Evolutionary conservation across 192 early-diverging fungal genomes (phyloP).

Genomic region (Coemansia sp.): DNA sequence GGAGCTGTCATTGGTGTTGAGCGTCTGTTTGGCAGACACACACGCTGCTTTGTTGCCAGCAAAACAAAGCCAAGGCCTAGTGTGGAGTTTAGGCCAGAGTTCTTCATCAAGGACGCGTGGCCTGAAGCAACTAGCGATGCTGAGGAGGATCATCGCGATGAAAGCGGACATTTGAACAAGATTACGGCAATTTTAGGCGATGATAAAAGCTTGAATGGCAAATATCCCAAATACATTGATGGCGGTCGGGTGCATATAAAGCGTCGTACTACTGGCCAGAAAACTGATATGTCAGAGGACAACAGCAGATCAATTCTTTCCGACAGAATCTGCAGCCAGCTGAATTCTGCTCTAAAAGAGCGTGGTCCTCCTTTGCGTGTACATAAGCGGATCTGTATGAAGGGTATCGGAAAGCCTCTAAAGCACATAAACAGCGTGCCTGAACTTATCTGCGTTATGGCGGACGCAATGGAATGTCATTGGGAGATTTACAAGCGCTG

Average conservation of each 20-base stretch:
- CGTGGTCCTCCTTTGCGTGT: background rate
- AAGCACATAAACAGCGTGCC: background rate
- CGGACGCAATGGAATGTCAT: slow-evolving; percentile 22
- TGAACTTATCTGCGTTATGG: slow-evolving; percentile 21
- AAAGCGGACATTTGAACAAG: background rate
- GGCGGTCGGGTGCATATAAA: slow-evolving; percentile 8
- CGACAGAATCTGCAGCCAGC: slow-evolving; percentile 2
- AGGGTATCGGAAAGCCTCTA: slow-evolving; percentile 13
- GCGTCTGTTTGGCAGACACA: slow-evolving; percentile 16
- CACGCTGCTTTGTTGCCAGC: slow-evolving; percentile 16
- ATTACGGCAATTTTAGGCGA: slow-evolving; percentile 2
- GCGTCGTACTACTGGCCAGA: background rate
- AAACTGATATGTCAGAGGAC: background rate
- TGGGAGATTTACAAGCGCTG: slow-evolving; percentile 1
- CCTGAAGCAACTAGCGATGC: background rate
- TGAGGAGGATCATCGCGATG: background rate
- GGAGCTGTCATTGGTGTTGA: background rate
- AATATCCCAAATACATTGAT: background rate
- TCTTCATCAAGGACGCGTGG: slow-evolving; percentile 20
- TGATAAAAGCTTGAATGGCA: background rate
- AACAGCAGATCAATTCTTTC: slow-evolving; percentile 1
- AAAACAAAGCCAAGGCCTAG: background rate
- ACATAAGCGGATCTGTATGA: slow-evolving; percentile 16
- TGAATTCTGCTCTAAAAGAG: background rate
- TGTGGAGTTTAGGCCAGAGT: background rate